Conservation (phyloP, 2,329 filamentous ascomycete genomes). For the Cercospora beticola region DNA sequence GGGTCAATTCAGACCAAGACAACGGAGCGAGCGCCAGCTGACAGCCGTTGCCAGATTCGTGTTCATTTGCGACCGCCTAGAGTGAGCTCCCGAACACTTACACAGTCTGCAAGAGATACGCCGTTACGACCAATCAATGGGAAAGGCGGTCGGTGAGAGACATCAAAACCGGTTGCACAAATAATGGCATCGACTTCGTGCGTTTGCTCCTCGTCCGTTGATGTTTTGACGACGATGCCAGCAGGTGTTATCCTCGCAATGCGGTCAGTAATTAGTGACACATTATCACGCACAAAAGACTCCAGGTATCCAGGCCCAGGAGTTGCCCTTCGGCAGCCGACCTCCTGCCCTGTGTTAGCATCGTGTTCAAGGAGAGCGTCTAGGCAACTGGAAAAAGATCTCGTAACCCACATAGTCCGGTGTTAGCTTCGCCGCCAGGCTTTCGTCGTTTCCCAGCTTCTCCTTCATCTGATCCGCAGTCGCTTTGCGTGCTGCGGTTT, state of each 20-base stretch:
- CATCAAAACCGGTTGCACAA: constrained; percentile 45
- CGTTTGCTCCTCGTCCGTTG: constrained; percentile 16
- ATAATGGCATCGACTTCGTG: constrained; percentile 24
- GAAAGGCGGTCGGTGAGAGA: constrained; percentile 40
- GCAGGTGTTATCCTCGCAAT: constrained; percentile 28
- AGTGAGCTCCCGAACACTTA: neutral
- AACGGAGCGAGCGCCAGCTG: neutral
- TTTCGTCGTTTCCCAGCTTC: constrained; percentile 55
- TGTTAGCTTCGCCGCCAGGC: constrained; percentile 56
- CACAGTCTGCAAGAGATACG: constrained; percentile 24
- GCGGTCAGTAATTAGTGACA: constrained; percentile 31
- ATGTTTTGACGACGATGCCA: constrained; percentile 29
- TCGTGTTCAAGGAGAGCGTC: neutral
- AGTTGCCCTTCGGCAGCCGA: constrained; percentile 58
- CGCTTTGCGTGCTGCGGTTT: constrained; percentile 24
- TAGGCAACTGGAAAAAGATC: neutral
- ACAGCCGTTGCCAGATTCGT: neutral
- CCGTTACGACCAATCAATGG: constrained; percentile 41
- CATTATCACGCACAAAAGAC: constrained; percentile 36
- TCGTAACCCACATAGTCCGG: constrained; percentile 47
- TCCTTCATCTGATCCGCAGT: constrained; percentile 49
- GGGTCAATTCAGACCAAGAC: neutral
- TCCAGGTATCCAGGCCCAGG: constrained; percentile 45
- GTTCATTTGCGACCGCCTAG: neutral
- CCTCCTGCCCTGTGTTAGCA: constrained; percentile 49